Evolutionary conservation across 179 eudicot species (phyloP).

Genomic region (Corrigiola litoralis): DNA sequence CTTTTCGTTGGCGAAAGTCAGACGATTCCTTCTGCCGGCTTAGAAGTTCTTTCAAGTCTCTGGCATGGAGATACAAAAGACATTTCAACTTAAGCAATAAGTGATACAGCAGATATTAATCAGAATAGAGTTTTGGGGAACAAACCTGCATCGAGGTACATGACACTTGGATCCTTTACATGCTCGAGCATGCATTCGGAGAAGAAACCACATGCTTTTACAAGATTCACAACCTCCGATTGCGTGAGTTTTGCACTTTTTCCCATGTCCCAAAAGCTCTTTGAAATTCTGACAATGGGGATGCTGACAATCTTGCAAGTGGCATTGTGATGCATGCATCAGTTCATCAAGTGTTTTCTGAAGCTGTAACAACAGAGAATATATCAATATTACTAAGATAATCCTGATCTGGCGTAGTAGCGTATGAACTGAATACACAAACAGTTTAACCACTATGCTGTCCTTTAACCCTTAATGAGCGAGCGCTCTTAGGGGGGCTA

Average conservation of each 20-base stretch:
- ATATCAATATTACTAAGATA: no score
- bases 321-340: constrained; percentile 91
- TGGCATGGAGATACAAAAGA: constrained; percentile 15
- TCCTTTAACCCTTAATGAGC: no score
- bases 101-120: background rate
- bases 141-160: constrained; percentile 95
- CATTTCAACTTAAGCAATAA: background rate
- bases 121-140: background rate
- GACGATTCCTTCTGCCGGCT: constrained; percentile 79
- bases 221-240: constrained; percentile 83
- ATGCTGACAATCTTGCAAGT: constrained; percentile 61
- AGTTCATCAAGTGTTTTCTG: constrained; percentile 89
- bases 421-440: no score
- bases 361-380: constrained; percentile 56
- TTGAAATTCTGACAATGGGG: constrained; percentile 81
- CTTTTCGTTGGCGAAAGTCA: constrained; percentile 84
- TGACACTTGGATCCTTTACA: constrained; percentile 86
- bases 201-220: constrained; percentile 95
- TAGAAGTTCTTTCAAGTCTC: constrained; percentile 76
- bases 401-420: no score
- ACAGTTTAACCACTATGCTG: constrained; percentile 8
- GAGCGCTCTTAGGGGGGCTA: no score
- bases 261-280: constrained; percentile 91
- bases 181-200: constrained; percentile 92
- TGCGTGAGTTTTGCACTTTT: constrained; percentile 70